Base-by-base conservation (phyloP, 495 filamentous ascomycete genomes). In the Chaetomium tenue region DNA sequence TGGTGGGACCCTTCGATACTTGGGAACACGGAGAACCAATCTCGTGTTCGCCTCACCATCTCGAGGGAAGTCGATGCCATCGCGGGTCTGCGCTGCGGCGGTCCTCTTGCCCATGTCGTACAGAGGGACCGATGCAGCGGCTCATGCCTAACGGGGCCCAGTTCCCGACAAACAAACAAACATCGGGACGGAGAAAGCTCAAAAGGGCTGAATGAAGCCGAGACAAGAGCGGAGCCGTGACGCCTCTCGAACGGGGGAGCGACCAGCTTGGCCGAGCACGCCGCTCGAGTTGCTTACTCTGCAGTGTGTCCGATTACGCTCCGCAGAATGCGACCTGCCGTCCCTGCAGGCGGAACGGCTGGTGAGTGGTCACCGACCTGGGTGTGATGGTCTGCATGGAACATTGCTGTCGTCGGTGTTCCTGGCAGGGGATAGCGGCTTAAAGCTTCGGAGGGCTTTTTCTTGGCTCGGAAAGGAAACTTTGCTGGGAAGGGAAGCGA, bases 311-410 rank as follows among this genome's bases (percentile, higher is more conserved):
- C 51, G 58, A 63, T 48, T 66, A 58, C 61, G 60, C 60, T 60
- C 56, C 18, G 60, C 52, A 62, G 40, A 47, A 63, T 42, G 52
- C 54, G 39, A 44, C 40, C 58, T 65, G 66, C 63, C 63, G 61
- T 68, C 42, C 60, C 67, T 66, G 66, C 58, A 66, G 50, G 60
- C 39, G 55, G 55, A 47, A 66, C 20, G 39, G 48, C 40, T 33
- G 13, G 4, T 22, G 30, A 53, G 28, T 47, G 54, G 13, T 28
- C 53, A 56, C 16, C 26, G 39, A 26, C 52, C 15, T 33, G 26
- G 22, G 52, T 30, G 26, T 37, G 52, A 28, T 30, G 26, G 52
- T 25, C n/a, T 40, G 22, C 53, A 40, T 16, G 12, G 54, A 25
- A 30, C 33, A 42, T 40, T 40, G n/a, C 13, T 20, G 56, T 58